phyloP scores from a whole-genome alignment of 78 protist species.

The Dictyostelium firmibasis region DNA sequence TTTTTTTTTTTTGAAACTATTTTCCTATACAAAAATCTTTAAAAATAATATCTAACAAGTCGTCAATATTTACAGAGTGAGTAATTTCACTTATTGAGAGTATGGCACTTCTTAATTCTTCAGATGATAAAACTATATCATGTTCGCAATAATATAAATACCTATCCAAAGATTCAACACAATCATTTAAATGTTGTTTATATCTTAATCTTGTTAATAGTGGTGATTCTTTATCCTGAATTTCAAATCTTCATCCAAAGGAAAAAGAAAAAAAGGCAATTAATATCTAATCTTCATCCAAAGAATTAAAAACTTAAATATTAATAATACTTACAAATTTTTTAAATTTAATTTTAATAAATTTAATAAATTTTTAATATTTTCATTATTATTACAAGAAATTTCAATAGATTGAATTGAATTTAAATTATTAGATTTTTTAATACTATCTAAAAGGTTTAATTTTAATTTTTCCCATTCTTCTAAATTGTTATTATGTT shows the following conservation, averaged over 20 bases:
- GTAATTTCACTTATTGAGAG: slow-evolving; percentile 68
- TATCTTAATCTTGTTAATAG: slow-evolving; percentile 78
- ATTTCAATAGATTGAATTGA: slow-evolving; percentile 20
- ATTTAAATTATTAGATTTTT: background rate
- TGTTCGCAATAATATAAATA: slow-evolving; percentile 23
- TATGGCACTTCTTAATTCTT: slow-evolving; percentile 83
- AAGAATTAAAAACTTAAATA: background rate
- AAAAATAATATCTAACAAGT: slow-evolving; percentile 88
- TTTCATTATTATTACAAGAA: slow-evolving; percentile 9
- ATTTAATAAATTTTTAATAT: slow-evolving; percentile 12
- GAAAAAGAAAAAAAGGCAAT: background rate
- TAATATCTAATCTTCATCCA: slow-evolving; percentile 5
- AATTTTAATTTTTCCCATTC: background rate
- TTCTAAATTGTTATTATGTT: background rate
- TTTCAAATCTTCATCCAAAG: background rate
- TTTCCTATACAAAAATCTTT: slow-evolving; percentile 94
- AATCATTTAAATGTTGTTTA: slow-evolving; percentile 49
- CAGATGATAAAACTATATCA: slow-evolving; percentile 79
- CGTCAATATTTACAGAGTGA: slow-evolving; percentile 86
- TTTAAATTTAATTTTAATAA: background rate
- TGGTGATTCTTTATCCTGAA: slow-evolving; percentile 45
- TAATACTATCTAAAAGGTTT: background rate
- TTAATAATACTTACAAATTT: background rate
- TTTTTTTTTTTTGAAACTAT: slow-evolving; percentile 7
- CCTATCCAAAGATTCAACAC: slow-evolving; percentile 58